Base-by-base conservation (phyloP, 345 rosid genomes). In the Hibiscus tridactylites region DNA sequence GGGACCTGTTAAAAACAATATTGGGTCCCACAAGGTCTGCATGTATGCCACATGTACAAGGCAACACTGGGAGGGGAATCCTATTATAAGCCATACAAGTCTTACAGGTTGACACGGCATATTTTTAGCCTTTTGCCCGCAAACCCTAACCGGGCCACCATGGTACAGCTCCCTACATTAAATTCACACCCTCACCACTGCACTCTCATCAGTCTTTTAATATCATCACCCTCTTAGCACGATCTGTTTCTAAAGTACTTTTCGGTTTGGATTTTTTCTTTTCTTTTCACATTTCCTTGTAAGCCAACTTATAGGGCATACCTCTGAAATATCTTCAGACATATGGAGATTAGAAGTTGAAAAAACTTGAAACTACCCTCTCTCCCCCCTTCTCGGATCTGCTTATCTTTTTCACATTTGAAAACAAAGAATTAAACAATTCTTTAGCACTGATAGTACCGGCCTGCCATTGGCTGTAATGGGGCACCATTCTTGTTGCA, bases 401-500 rank as follows among this genome's bases (percentile, higher is more conserved):
- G 53, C 53, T 74, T 70, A 31, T 31, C 33, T 31, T 31, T 31
- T 4, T 31, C 33, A 3, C 33, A 3, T 59, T 76, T 67, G 65
- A 49, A 76, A 47, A 63, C 71, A 47, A 54, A 37, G 42, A 37
- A 37, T 37, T n/a, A 72, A 64, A 53, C 58, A 53, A 28, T 60
- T 73, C 73, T 62, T 84, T 72, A 76, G 8, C 52, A 47, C 52
- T 47, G 52, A 47, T 47, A 64, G 33, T 31, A 31, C 71, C 70
- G 74, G 71, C 71, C 77, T 63, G 72, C 42, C 72, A 72, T 56
- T 75, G 76, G 73, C 70, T 74, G 73, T 3, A 72, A 88, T 90
- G 99, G 97, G 97, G 6, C 98, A 92, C 78, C 99, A 95, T 76
- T 95, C 97, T 0, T 95, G 99, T 85, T 95, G 98, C 82, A 92